Conservation (phyloP, 768 basidiomycete species). For the Tricholoma flavovirens region DNA sequence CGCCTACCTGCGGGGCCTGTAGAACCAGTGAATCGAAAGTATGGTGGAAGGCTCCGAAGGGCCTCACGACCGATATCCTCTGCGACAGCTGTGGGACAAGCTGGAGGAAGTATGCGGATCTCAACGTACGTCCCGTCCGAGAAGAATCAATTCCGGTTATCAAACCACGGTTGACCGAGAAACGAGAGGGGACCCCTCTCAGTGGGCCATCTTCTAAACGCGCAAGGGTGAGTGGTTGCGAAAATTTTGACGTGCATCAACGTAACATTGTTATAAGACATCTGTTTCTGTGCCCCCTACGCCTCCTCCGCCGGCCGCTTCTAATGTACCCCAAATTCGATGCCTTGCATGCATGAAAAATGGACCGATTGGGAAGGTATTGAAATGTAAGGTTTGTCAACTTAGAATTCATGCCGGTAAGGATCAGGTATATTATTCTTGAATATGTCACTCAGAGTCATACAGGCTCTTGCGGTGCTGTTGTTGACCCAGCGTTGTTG, state of each 20-base stretch:
- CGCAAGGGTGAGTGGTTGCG: slow-evolving; percentile 32
- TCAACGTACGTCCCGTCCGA: slow-evolving; percentile 67
- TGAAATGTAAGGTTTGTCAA: slow-evolving; percentile 77
- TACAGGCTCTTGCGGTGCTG: slow-evolving; percentile 63
- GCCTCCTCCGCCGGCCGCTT: slow-evolving; percentile 55
- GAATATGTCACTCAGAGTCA: not conserved
- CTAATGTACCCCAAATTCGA: slow-evolving; percentile 53
- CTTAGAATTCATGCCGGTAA: slow-evolving; percentile 77
- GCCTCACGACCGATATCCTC: slow-evolving; percentile 68
- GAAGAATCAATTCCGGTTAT: slow-evolving; percentile 53
- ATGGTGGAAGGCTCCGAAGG: slow-evolving; percentile 95
- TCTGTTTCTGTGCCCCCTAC: slow-evolving; percentile 49
- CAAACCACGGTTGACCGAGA: slow-evolving; percentile 51
- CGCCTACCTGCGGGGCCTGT: slow-evolving; percentile 76
- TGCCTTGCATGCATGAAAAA: slow-evolving; percentile 73
- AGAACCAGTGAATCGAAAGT: slow-evolving; percentile 68
- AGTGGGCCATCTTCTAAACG: slow-evolving; percentile 40
- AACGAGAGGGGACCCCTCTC: slow-evolving; percentile 58
- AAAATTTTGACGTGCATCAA: not conserved
- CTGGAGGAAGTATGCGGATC: slow-evolving; percentile 91
- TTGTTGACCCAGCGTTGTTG: slow-evolving; percentile 53
- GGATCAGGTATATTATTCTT: slow-evolving; percentile 6
- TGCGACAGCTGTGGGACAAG: slow-evolving; percentile 84
- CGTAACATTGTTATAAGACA: slow-evolving; percentile 29
- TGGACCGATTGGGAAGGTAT: slow-evolving; percentile 71